A percentile compares a stretch with the other conserved stretches of the same genome.
Conservation (phyloP, 257 asterid genomes). For the Nicotiana attenuata region DNA sequence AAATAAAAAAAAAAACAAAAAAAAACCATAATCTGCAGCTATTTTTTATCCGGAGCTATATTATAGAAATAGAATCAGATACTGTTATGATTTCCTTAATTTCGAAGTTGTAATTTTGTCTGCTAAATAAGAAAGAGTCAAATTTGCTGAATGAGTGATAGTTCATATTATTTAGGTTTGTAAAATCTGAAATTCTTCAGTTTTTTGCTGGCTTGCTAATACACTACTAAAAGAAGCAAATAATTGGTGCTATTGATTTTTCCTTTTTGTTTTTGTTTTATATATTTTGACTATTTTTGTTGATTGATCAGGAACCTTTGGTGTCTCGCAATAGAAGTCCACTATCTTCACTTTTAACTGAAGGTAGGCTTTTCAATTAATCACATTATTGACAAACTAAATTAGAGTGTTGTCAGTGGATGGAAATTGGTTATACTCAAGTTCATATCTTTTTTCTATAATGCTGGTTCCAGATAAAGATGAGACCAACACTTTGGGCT, state of each 20-base stretch:
- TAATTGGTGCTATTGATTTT: neutral
- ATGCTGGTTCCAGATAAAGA: constrained; percentile 19
- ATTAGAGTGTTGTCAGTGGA: neutral
- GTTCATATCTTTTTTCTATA: neutral
- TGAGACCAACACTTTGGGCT: constrained; percentile 24
- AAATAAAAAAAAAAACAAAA: neutral
- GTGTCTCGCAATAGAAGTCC: constrained; percentile 48
- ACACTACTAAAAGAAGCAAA: neutral
- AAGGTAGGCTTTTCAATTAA: constrained; percentile 41
- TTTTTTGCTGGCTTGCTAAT: neutral
- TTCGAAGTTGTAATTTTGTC: neutral
- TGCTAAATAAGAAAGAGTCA: neutral
- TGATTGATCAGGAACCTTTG: constrained; percentile 40
- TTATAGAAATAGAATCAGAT: neutral
- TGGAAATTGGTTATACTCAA: neutral
- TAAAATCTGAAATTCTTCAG: neutral
- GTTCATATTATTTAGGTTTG: neutral
- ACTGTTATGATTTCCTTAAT: neutral
- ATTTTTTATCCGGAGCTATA: too few relatives aligned
- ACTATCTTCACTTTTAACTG: constrained; percentile 57
- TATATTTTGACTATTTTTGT: neutral
- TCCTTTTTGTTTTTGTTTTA: neutral
- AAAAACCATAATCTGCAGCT: neutral
- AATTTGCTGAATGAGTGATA: neutral
- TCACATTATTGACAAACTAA: neutral